Evolutionary conservation across 2,329 filamentous ascomycete genomes (phyloP), one percentile per base, ranked within the genome.

Genomic region (Penicillium sp.): DNA sequence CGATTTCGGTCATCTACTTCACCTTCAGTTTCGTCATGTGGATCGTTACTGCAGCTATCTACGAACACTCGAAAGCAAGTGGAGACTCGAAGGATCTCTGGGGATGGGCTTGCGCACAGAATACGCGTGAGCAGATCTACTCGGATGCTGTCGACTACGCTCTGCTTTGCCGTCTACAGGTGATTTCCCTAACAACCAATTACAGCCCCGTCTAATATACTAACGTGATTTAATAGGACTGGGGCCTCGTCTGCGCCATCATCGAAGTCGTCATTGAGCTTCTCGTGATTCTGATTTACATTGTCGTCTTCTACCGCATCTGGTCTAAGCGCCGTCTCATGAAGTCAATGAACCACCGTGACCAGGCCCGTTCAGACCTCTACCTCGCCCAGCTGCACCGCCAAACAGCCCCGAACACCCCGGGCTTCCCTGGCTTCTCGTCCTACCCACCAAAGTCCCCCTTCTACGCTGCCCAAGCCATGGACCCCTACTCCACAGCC

Each of bases 31-130:
- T 96, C 75, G 78, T 96, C 69, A 91, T 99, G 82, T 99, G 95
- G 95, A 88, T 88, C 54, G 81, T 95, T 33, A 92, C 91, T 31
- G 93, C 93, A 39, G 91, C 88, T 57, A 78, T 96, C 55, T 85
- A 97, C 68, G 92, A 98, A 73, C 85, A 89, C 68, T 86, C 87
- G 56, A 90, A 88, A 73, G 84, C 86, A 68, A 90, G 84, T 71
- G 86, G 85, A 70, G 79, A 85, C 63, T 90, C 90, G 70, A 87
- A 96, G 76, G 95, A 99, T 75, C 85, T 99, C 76, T 99, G 95
- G 95, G 93, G 93, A 58, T 99, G 95, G 95, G 87, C 92, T n/a
- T 99, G 95, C 75, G 89, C 93, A 56, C 85, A 96, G 69, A 98
- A 97, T 75, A 86, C 88, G 63, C 88, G 93, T 60, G 80, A 88